These are phyloP conservation scores for Thuja plicata DNA, from an alignment of 83 land plant species.

Conservation along the genomic window DNA sequence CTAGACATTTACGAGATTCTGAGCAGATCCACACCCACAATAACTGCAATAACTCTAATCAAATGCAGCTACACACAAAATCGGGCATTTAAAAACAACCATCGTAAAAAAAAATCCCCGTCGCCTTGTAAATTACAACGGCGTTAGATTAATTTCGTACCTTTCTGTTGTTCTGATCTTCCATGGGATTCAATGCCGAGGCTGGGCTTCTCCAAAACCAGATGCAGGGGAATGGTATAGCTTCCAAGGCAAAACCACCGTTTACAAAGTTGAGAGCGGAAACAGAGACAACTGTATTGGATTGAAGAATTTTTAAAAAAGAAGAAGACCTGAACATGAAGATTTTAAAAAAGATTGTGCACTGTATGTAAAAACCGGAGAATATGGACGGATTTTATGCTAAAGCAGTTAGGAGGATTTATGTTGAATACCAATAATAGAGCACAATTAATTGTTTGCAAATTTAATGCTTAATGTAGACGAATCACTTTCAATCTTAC, in stretches of 20 bases:
- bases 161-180: not conserved
- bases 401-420: not conserved
- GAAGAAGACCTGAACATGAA: not conserved
- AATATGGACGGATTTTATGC: not conserved
- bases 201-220: not conserved
- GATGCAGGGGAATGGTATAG: not conserved
- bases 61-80: not conserved
- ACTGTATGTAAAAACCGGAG: not conserved
- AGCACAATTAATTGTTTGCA: not conserved
- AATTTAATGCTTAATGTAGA: too few relatives aligned
- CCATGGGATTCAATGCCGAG: not conserved
- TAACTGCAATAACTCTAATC: not conserved
- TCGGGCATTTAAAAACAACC: not conserved
- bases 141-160: not conserved
- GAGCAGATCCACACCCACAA: slow-evolving; percentile 1
- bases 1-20: not conserved
- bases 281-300: not conserved
- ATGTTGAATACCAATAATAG: not conserved
- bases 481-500: too few relatives aligned
- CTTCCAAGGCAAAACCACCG: not conserved
- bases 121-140: not conserved
- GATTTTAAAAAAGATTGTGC: not conserved
- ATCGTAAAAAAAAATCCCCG: not conserved
- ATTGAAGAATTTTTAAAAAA: not conserved
- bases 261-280: not conserved